Conservation (phyloP, 2,329 filamentous ascomycete species). For the Cercospora sp. region DNA sequence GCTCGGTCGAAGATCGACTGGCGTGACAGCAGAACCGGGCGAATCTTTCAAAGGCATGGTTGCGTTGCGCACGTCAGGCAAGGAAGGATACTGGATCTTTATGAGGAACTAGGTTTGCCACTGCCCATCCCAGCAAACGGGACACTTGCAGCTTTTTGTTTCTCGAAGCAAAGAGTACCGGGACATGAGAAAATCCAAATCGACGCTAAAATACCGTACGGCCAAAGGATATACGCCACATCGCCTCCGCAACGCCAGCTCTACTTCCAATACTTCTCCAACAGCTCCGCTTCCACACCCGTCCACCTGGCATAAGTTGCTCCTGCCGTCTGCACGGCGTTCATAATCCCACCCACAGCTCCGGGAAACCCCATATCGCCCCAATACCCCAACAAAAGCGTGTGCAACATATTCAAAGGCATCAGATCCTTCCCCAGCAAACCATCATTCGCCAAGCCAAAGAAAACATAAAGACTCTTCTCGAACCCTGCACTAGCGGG, state of each 20-base stretch:
- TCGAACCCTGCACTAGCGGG: background rate
- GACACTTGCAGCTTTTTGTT: background rate
- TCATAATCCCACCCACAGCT: background rate
- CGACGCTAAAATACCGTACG: conserved; percentile 4
- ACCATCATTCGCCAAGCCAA: background rate
- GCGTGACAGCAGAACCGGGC: background rate
- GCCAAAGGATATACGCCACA: background rate
- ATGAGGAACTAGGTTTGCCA: background rate
- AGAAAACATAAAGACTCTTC: background rate
- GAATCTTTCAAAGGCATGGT: background rate
- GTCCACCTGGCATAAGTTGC: background rate
- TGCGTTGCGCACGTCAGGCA: background rate
- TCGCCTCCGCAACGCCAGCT: background rate
- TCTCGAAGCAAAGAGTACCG: background rate
- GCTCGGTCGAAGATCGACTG: background rate
- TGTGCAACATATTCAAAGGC: background rate
- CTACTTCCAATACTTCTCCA: background rate
- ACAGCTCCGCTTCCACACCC: background rate
- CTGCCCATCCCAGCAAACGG: background rate
- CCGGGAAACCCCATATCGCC: background rate
- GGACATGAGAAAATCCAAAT: background rate
- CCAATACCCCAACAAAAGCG: background rate
- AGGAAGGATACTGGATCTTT: background rate
- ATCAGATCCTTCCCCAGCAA: background rate
- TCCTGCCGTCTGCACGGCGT: background rate